These are phyloP conservation scores for Litsea cubeba DNA, from an alignment of 164 flowering plant genomes.

Conservation along the genomic window DNA sequence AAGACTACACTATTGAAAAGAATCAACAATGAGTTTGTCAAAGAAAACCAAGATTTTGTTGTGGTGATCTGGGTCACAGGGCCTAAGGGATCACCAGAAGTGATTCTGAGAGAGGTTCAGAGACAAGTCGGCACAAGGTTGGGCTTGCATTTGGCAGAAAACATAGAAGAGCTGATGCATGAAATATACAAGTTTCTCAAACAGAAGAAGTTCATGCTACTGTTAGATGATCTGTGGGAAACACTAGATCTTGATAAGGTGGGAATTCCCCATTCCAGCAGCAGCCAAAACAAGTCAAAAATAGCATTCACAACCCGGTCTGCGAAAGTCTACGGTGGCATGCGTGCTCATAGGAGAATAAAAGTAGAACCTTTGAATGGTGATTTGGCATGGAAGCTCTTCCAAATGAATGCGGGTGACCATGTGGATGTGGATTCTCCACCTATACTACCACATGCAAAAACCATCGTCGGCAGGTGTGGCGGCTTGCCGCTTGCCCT, in stretches of 20 bases:
- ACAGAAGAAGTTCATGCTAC: conserved; percentile 6
- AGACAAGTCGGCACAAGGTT: not conserved
- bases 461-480: conserved; percentile 2
- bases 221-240: conserved; percentile 15
- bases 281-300: not conserved
- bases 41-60: not conserved
- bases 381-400: conserved; percentile 9
- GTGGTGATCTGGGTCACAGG: not conserved
- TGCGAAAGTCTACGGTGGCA: not conserved
- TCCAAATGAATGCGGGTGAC: conserved; percentile 8
- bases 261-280: conserved; percentile 4
- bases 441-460: not conserved
- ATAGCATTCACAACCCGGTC: conserved; percentile 10
- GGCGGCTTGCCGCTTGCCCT: conserved; percentile 14
- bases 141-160: not conserved
- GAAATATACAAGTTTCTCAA: not conserved
- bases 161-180: not conserved
- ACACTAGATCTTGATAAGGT: conserved; percentile 1
- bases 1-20: conserved; percentile 9
- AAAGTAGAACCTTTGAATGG: not conserved
- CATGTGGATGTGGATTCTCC: not conserved
- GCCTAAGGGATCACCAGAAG: not conserved
- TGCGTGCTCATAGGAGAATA: conserved; percentile 9
- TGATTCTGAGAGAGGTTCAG: not conserved
- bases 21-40: conserved; percentile 4